A percentile compares a stretch with the other conserved stretches of the same genome.
Evolutionary conservation across 106 monocot species (phyloP).

Genomic region (Chionographis japonica): DNA sequence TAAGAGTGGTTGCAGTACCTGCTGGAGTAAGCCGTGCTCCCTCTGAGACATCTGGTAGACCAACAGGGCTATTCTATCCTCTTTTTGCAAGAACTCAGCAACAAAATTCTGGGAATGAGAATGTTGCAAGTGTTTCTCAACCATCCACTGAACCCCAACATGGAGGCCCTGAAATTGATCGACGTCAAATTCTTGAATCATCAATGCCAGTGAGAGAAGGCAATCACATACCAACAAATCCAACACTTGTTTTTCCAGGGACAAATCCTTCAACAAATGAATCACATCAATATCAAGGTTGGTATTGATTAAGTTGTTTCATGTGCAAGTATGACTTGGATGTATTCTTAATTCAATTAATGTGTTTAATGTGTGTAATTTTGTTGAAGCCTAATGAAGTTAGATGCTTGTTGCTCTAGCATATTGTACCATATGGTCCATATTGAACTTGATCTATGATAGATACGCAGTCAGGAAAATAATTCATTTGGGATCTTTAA

Average conservation of each 20-base stretch:
- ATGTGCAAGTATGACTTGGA: too few species aligned
- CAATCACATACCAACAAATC: slow-evolving; percentile 6
- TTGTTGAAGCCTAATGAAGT: too few species aligned
- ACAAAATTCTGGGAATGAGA: slow-evolving; percentile 14
- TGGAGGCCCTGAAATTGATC: slow-evolving; percentile 13
- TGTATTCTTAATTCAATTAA: too few species aligned
- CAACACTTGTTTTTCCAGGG: slow-evolving; percentile 2
- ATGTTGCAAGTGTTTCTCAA: slow-evolving; percentile 30
- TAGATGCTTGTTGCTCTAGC: too few species aligned
- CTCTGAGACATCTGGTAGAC: slow-evolving; percentile 37
- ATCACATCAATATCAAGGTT: slow-evolving; percentile 26
- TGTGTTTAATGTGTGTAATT: too few species aligned
- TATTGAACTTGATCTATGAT: too few species aligned
- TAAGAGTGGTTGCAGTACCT: slow-evolving; percentile 77
- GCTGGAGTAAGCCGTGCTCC: slow-evolving; percentile 31
- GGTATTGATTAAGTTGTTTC: slow-evolving; percentile 1
- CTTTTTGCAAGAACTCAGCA: slow-evolving; percentile 56
- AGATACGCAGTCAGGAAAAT: too few species aligned
- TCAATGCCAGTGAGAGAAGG: slow-evolving; percentile 5
- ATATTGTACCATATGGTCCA: too few species aligned
- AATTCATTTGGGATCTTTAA: too few species aligned
- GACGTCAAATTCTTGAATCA: slow-evolving; percentile 15
- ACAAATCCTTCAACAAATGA: slow-evolving; percentile 9
- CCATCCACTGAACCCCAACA: slow-evolving; percentile 20
- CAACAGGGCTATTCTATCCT: slow-evolving; percentile 45